These are phyloP conservation scores for Camelina neglecta DNA, from an alignment of 345 rosid genomes.

Conservation along the genomic window DNA sequence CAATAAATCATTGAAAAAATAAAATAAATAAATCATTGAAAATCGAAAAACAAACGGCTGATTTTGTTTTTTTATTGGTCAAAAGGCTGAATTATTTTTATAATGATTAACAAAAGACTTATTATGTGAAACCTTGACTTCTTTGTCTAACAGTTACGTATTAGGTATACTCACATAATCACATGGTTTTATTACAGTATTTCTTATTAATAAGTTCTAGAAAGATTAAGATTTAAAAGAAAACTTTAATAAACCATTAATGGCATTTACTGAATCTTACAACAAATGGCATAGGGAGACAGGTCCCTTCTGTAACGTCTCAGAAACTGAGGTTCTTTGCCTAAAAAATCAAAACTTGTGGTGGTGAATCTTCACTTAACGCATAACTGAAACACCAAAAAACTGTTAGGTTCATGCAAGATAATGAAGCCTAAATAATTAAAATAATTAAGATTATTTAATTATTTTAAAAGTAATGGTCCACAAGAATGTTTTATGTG, in stretches of 20 bases:
- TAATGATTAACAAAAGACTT: slow-evolving; percentile 25
- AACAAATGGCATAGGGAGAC: slow-evolving; percentile 30
- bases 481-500: slow-evolving; percentile 3
- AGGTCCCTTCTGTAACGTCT: slow-evolving; percentile 31
- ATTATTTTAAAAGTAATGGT: background rate
- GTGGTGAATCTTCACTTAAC: slow-evolving; percentile 39
- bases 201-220: background rate
- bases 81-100: slow-evolving; percentile 11
- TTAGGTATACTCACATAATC: slow-evolving; percentile 41
- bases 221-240: slow-evolving; percentile 27
- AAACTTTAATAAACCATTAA: background rate
- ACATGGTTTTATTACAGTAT: background rate
- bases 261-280: slow-evolving; percentile 14
- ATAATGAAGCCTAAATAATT: background rate
- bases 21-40: slow-evolving; percentile 27
- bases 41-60: slow-evolving; percentile 2
- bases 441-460: background rate
- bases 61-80: background rate
- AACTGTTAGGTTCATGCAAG: slow-evolving; percentile 20
- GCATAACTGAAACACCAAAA: slow-evolving; percentile 1
- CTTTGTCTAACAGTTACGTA: slow-evolving; percentile 35
- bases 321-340: slow-evolving; percentile 27
- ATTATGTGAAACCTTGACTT: slow-evolving; percentile 38
- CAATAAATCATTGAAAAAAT: background rate
- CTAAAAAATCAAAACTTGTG: slow-evolving; percentile 13